These are phyloP conservation scores for Hondaea fermentalgiana DNA, from an alignment of 108 stramenopile genomes.

Conservation along the genomic window DNA sequence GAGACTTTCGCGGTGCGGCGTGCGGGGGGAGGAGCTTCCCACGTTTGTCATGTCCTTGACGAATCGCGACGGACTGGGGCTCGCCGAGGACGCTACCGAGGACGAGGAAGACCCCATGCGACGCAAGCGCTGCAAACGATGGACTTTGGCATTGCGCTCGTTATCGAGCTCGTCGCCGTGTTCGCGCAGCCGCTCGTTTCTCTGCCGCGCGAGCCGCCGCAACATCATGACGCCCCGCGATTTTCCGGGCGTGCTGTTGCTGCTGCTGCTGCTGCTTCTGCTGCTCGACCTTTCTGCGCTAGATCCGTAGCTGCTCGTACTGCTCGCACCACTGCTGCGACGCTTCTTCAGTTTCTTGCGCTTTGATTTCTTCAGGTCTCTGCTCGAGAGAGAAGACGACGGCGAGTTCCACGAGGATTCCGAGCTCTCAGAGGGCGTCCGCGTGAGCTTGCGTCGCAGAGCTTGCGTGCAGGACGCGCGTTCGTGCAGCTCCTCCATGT, in stretches of 20 bases:
- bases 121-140: neutral
- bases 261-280: too few species aligned
- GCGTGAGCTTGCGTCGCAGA: too few species aligned
- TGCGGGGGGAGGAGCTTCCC: neutral
- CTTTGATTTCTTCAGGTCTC: too few species aligned
- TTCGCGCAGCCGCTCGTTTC: neutral
- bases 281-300: too few species aligned
- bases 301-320: too few species aligned
- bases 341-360: too few species aligned
- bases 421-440: too few species aligned
- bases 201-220: neutral
- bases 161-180: neutral
- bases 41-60: neutral
- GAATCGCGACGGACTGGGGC: neutral
- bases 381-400: too few species aligned
- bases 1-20: neutral
- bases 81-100: neutral
- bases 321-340: too few species aligned
- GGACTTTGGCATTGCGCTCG: neutral
- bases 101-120: neutral
- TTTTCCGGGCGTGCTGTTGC: neutral
- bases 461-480: too few species aligned
- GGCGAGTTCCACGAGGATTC: too few species aligned
- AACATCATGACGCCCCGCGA: neutral
- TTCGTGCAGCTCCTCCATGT: too few species aligned